phyloP scores from a whole-genome alignment of 2,329 filamentous ascomycete species.

The Colletotrichum graminicola region DNA sequence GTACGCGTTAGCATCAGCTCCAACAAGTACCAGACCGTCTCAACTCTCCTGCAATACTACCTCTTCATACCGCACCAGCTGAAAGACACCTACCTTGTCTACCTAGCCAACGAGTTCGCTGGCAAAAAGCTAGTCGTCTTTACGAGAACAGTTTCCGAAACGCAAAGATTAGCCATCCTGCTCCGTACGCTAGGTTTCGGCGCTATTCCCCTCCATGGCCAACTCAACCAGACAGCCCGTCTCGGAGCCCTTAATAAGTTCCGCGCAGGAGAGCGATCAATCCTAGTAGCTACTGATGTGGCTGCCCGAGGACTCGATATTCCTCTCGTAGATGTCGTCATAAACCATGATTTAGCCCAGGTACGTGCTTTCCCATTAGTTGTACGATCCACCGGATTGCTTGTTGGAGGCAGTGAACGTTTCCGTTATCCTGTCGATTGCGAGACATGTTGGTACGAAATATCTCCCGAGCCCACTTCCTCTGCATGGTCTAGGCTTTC shows the following conservation, averaged over 20 bases:
- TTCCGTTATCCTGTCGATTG: neutral
- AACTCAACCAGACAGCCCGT: constrained; percentile 88
- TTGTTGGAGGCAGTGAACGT: neutral
- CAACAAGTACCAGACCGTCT: constrained; percentile 91
- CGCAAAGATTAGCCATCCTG: constrained; percentile 86
- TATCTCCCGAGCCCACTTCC: neutral
- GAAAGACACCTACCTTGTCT: constrained; percentile 92
- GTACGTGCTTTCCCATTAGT: neutral
- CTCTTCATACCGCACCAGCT: constrained; percentile 86
- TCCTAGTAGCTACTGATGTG: constrained; percentile 92
- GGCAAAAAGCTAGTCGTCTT: constrained; percentile 94
- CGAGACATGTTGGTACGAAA: neutral
- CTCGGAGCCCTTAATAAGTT: constrained; percentile 93
- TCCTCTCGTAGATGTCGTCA: constrained; percentile 86
- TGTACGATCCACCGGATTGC: neutral
- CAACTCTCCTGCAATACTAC: constrained; percentile 87
- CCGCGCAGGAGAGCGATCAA: constrained; percentile 80
- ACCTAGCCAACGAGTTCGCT: constrained; percentile 85
- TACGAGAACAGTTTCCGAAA: constrained; percentile 90
- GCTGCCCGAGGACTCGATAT: constrained; percentile 94
- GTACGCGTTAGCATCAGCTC: constrained; percentile 84
- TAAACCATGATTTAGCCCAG: constrained; percentile 84
- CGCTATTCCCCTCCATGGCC: constrained; percentile 92
- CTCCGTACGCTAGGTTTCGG: constrained; percentile 87
- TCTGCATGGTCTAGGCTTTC: neutral